Percentiles rank a stretch among this genome's conserved stretches.
phyloP scores from a whole-genome alignment of 2,329 filamentous ascomycete species.

The Amauroascus niger region DNA sequence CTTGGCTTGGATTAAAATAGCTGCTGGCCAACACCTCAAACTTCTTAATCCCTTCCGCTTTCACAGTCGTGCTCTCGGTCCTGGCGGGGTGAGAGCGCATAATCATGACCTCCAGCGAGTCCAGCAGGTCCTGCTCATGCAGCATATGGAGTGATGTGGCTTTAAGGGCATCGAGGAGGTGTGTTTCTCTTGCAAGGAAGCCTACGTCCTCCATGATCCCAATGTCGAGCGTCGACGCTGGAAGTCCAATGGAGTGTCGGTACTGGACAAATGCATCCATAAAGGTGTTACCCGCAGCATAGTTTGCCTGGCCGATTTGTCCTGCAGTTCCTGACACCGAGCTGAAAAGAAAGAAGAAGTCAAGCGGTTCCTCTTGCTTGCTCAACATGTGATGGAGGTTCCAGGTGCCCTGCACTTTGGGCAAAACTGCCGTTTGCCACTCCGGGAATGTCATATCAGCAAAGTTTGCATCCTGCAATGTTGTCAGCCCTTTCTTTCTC shows the following conservation, averaged over 20 bases:
- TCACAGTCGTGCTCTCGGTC: too few relatives aligned
- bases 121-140: too few relatives aligned
- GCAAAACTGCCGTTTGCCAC: slow-evolving; percentile 18
- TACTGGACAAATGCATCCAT: slow-evolving; percentile 15
- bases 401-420: slow-evolving; percentile 25
- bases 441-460: neutral
- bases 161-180: too few relatives aligned
- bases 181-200: too few relatives aligned
- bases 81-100: too few relatives aligned
- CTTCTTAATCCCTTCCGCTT: too few relatives aligned
- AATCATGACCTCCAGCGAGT: too few relatives aligned
- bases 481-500: neutral
- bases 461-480: neutral
- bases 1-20: too few relatives aligned
- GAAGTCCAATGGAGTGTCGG: slow-evolving; percentile 12
- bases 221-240: slow-evolving; percentile 5
- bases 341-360: slow-evolving; percentile 19
- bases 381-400: slow-evolving; percentile 16
- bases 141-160: too few relatives aligned
- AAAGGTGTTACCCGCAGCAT: slow-evolving; percentile 14
- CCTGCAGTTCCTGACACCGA: slow-evolving; percentile 13
- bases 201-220: slow-evolving; percentile 4
- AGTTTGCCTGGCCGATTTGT: slow-evolving; percentile 9
- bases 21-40: too few relatives aligned
- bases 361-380: slow-evolving; percentile 15